Conservation (phyloP, 192 early-diverging fungal genomes). For the Linnemannia zychae region DNA sequence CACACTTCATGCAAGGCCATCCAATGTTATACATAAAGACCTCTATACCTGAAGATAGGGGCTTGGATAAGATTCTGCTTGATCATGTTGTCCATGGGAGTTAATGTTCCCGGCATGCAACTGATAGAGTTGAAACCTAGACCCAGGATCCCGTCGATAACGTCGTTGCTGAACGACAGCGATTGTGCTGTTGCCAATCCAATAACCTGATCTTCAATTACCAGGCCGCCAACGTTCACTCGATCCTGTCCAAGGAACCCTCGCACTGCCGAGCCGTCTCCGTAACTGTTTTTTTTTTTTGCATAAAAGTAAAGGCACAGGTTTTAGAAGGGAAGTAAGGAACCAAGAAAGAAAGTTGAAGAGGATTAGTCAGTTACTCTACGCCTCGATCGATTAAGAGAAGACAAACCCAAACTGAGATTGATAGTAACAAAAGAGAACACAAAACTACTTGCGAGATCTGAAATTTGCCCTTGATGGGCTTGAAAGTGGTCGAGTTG, state of each 20-base stretch:
- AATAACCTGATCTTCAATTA: conserved; percentile 70
- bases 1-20: background rate
- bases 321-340: background rate
- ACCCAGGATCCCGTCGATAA: conserved; percentile 77
- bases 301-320: background rate
- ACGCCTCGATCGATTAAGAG: background rate
- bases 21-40: background rate
- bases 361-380: background rate
- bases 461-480: conserved; percentile 40
- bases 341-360: background rate
- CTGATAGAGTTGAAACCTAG: conserved; percentile 68
- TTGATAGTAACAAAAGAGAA: background rate
- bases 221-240: conserved; percentile 70
- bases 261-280: conserved; percentile 68
- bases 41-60: conserved; percentile 62
- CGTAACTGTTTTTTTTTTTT: conserved; percentile 58
- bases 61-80: conserved; percentile 66
- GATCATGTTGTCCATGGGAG: conserved; percentile 71
- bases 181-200: conserved; percentile 73
- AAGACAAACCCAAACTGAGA: background rate
- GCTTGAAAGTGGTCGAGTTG: conserved; percentile 30
- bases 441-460: conserved; percentile 13
- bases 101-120: conserved; percentile 56
- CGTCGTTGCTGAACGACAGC: conserved; percentile 67
- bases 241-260: conserved; percentile 66